Percentiles rank a stretch among this genome's conserved stretches.
Conservation (phyloP, 805 yeast genomes). For the Lipomyces yamanashiensis region DNA sequence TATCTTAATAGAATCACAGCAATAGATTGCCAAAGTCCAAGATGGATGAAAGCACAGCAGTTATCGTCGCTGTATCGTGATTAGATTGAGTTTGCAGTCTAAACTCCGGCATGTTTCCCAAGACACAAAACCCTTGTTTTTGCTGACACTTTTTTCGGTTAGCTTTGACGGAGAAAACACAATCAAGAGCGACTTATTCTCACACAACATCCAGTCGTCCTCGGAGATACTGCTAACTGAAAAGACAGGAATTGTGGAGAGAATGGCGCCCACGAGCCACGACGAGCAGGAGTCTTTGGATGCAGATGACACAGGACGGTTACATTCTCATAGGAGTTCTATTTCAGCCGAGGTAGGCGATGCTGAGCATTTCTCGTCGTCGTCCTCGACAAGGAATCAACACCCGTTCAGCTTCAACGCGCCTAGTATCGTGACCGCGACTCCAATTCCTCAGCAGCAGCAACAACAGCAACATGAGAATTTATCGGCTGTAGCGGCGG, state of each 20-base stretch:
- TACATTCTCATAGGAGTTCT: too few species aligned
- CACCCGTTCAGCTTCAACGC: background rate
- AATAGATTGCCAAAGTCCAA: background rate
- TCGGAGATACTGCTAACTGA: too few species aligned
- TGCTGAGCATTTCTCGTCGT: too few species aligned
- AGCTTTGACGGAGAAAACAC: too few species aligned
- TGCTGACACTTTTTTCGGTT: too few species aligned
- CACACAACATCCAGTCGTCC: too few species aligned
- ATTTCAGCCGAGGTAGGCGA: too few species aligned
- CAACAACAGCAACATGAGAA: conserved; percentile 5
- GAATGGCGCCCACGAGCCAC: background rate
- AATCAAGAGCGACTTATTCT: too few species aligned
- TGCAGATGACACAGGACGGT: background rate
- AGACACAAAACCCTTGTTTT: too few species aligned
- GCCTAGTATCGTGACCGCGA: conserved; percentile 1
- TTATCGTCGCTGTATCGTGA: background rate
- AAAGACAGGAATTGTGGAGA: background rate
- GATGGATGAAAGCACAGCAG: background rate
- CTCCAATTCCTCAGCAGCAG: conserved; percentile 3
- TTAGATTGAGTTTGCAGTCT: too few species aligned
- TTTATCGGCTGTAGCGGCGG: conserved; percentile 13
- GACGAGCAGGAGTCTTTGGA: background rate
- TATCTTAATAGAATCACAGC: background rate
- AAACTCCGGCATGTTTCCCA: too few species aligned
- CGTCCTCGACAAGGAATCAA: background rate